Evolutionary conservation across 2,329 filamentous ascomycete genomes (phyloP).

Genomic region (Colletotrichum tabaci): DNA sequence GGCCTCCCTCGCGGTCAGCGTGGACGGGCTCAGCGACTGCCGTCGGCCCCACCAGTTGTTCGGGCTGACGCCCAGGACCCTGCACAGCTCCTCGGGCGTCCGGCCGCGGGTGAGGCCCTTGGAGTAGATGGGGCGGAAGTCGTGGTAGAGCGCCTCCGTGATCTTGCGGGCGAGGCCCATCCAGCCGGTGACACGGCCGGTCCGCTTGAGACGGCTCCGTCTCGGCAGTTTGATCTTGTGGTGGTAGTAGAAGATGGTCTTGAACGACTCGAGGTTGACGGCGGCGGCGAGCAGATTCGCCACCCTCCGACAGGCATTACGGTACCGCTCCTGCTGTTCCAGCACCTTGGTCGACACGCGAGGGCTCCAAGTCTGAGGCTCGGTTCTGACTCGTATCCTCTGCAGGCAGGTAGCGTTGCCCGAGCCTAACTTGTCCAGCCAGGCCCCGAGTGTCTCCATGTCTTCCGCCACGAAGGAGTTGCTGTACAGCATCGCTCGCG

Average conservation of each 20-base stretch:
- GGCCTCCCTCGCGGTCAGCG: constrained; percentile 2
- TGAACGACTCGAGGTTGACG: background rate
- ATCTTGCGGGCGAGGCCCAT: background rate
- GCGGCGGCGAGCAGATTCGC: background rate
- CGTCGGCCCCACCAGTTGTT: constrained; percentile 7
- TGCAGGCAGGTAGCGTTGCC: background rate
- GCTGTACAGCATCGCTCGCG: constrained; percentile 8
- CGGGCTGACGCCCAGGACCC: background rate
- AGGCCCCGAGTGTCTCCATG: constrained; percentile 18
- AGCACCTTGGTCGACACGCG: background rate
- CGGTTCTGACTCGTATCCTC: background rate
- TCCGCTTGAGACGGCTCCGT: background rate
- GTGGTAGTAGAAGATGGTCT: background rate
- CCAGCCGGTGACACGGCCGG: background rate
- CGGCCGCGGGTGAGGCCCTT: background rate
- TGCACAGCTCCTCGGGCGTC: background rate
- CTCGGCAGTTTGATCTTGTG: background rate
- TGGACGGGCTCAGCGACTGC: background rate
- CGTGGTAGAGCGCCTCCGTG: constrained; percentile 3
- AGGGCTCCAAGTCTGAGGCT: background rate
- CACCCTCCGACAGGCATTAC: background rate
- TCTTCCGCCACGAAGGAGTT: constrained; percentile 4
- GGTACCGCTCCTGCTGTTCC: background rate
- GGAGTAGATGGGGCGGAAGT: constrained; percentile 3
- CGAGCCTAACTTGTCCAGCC: constrained; percentile 1